Evolutionary conservation across 106 monocot genomes (phyloP).

Genomic region (Dioscorea dumetorum): DNA sequence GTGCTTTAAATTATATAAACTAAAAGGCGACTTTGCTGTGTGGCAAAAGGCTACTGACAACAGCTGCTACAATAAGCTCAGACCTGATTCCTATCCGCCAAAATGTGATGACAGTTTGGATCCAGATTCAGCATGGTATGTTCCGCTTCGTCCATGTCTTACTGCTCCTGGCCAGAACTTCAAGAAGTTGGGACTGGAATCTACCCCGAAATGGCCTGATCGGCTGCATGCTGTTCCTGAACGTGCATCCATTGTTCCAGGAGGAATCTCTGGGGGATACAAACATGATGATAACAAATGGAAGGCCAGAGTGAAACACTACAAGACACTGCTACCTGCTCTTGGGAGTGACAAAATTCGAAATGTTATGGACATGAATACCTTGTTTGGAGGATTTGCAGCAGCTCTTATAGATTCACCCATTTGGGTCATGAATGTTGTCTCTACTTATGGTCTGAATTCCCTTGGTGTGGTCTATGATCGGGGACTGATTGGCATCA

Average conservation of each 20-base stretch:
- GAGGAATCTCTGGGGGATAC: conserved; percentile 39
- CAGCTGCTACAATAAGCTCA: conserved; percentile 45
- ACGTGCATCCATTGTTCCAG: conserved; percentile 42
- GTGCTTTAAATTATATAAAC: conserved; percentile 74
- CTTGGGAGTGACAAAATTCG: conserved; percentile 59
- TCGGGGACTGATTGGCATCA: conserved; percentile 69
- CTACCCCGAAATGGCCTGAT: conserved; percentile 68
- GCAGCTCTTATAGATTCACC: conserved; percentile 45
- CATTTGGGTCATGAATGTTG: conserved; percentile 84
- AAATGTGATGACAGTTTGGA: conserved; percentile 76
- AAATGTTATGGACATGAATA: conserved; percentile 83
- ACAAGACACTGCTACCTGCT: conserved; percentile 45
- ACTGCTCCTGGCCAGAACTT: conserved; percentile 31
- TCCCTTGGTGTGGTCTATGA: conserved; percentile 68
- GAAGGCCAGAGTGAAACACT: conserved; percentile 60
- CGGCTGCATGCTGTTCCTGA: conserved; percentile 43
- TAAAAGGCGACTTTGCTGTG: conserved; percentile 70
- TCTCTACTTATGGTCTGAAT: conserved; percentile 60
- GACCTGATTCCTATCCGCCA: conserved; percentile 40
- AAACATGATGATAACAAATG: conserved; percentile 67
- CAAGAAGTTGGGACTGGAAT: conserved; percentile 48
- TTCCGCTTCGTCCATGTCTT: conserved; percentile 57
- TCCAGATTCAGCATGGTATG: conserved; percentile 71
- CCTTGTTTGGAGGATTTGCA: conserved; percentile 74
- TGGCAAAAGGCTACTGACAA: conserved; percentile 68